phyloP scores from a whole-genome alignment of 2,329 filamentous ascomycete species.

The Gaeumannomyces tritici region DNA sequence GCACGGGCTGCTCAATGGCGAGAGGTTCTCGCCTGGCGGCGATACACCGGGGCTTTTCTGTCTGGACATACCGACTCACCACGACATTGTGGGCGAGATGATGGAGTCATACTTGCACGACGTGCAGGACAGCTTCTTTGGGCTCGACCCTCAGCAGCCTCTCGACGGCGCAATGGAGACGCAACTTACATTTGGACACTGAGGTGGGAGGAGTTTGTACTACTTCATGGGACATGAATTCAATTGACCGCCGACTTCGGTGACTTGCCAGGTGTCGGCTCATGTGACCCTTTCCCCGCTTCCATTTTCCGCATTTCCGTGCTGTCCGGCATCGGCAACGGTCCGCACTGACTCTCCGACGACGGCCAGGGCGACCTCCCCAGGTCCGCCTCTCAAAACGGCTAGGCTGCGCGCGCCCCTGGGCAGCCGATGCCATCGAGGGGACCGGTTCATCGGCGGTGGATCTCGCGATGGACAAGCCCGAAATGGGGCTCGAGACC shows the following conservation, averaged over 20 bases:
- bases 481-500: background rate
- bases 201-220: too few relatives aligned
- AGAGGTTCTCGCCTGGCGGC: conserved; percentile 10
- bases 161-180: background rate
- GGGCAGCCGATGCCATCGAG: background rate
- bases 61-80: conserved; percentile 11
- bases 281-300: background rate
- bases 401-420: too few relatives aligned
- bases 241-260: background rate
- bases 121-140: conserved; percentile 10
- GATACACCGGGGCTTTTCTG: conserved; percentile 10
- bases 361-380: background rate
- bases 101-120: conserved; percentile 13
- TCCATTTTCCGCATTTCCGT: background rate
- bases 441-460: background rate
- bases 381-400: too few relatives aligned
- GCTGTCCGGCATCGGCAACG: background rate
- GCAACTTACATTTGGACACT: too few relatives aligned
- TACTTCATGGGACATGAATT: background rate
- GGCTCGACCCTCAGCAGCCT: background rate
- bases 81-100: conserved; percentile 9
- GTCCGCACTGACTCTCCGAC: background rate
- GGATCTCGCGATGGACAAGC: background rate
- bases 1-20: conserved; percentile 11
- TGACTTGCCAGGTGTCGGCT: background rate